phyloP scores from a whole-genome alignment of 1,139 yeast genomes.

The Geotrichum macrosporum region DNA sequence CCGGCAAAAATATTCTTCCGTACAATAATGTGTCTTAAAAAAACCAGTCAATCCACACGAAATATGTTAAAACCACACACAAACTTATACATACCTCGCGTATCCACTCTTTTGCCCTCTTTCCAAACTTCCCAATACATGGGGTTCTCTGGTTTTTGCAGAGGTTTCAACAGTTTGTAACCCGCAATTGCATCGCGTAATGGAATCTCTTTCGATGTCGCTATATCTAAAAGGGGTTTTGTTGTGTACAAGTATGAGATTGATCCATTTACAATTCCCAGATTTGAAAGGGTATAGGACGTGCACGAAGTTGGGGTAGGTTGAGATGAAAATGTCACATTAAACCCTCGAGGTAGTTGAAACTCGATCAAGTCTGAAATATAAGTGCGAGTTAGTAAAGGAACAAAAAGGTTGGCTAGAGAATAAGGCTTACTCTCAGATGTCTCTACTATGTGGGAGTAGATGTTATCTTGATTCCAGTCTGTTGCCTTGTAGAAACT shows the following conservation, averaged over 20 bases:
- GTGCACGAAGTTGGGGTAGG: conserved; percentile 70
- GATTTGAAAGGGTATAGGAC: conserved; percentile 66
- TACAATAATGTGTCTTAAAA: conserved; percentile 47
- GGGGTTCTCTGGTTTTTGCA: conserved; percentile 27
- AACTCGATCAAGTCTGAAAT: conserved; percentile 57
- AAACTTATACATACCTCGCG: conserved; percentile 24
- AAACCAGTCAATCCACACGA: too few relatives aligned
- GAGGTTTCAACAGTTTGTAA: conserved; percentile 57
- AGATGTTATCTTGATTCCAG: conserved; percentile 77
- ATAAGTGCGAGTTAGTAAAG: too few relatives aligned
- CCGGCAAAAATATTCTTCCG: conserved; percentile 88
- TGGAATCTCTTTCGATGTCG: conserved; percentile 52
- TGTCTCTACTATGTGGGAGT: conserved; percentile 66
- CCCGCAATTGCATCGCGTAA: conserved; percentile 79
- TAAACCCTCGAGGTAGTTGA: conserved; percentile 63
- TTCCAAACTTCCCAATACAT: conserved; percentile 35
- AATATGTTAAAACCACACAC: too few relatives aligned
- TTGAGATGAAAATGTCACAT: conserved; percentile 65
- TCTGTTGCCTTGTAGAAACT: conserved; percentile 63
- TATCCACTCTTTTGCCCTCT: conserved; percentile 36
- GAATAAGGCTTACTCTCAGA: conserved; percentile 52
- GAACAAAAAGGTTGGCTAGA: too few relatives aligned
- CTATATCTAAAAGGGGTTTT: conserved; percentile 48
- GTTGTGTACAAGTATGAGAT: conserved; percentile 77
- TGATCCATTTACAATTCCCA: conserved; percentile 72